Conservation (phyloP, 257 asterid species). For the Solanum sparsipilum region DNA sequence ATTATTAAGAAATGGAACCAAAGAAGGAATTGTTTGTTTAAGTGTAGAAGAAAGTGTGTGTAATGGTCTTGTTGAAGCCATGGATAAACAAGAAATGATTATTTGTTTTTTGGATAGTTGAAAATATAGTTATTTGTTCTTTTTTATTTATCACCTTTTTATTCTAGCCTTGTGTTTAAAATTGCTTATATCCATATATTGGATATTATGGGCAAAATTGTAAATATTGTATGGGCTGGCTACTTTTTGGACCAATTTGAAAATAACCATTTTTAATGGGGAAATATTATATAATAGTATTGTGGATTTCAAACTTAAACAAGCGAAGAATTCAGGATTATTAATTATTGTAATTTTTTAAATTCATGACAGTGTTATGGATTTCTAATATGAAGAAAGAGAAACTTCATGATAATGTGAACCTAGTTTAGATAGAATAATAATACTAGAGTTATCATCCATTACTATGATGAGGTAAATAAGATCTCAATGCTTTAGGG, state of each 20-base stretch:
- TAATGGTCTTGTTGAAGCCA: slow-evolving; percentile 53
- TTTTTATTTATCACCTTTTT: neutral
- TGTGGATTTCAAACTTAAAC: neutral
- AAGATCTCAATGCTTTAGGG: neutral
- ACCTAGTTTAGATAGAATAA: neutral
- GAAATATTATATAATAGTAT: too few species aligned
- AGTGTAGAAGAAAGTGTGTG: slow-evolving; percentile 37
- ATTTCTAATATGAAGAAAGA: neutral
- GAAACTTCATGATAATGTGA: neutral
- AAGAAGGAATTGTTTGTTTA: slow-evolving; percentile 18
- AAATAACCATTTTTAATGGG: neutral
- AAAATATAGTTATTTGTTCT: neutral
- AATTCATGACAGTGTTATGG: too few species aligned
- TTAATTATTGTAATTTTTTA: neutral
- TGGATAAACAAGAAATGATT: neutral
- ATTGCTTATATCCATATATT: slow-evolving; percentile 3
- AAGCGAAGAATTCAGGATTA: neutral
- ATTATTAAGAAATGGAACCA: slow-evolving; percentile 11
- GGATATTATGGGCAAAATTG: neutral
- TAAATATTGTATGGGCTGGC: neutral
- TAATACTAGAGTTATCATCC: neutral
- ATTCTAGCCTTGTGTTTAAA: slow-evolving; percentile 11
- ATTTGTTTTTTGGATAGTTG: neutral
- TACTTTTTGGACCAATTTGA: neutral
- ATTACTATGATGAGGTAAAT: too few species aligned